Evolutionary conservation across 495 filamentous ascomycete genomes (phyloP).

Genomic region (Lindgomyces ingoldianus): DNA sequence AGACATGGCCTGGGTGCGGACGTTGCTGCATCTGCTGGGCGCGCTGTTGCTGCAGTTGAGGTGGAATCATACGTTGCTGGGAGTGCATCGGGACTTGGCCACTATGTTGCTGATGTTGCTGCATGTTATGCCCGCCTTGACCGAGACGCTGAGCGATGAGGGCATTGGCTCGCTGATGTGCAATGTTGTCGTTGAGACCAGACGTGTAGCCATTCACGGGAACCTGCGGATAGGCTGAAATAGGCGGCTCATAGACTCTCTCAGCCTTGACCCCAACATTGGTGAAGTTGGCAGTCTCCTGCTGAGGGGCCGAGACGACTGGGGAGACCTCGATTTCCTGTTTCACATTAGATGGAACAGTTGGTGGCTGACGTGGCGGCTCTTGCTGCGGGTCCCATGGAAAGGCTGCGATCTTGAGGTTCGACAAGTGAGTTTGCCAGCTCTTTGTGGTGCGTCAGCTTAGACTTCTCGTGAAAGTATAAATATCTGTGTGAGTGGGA

Average conservation of each 20-base stretch:
- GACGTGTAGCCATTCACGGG: constrained; percentile 47
- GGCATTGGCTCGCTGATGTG: constrained; percentile 64
- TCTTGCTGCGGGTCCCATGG: constrained; percentile 85
- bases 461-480: neutral
- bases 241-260: constrained; percentile 54
- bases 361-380: constrained; percentile 56
- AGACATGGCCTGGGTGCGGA: constrained; percentile 32
- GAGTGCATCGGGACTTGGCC: constrained; percentile 10
- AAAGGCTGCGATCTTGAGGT: constrained; percentile 78
- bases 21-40: constrained; percentile 42
- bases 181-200: constrained; percentile 52
- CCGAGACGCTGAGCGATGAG: constrained; percentile 55
- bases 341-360: constrained; percentile 62
- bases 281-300: constrained; percentile 39
- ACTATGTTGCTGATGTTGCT: constrained; percentile 19
- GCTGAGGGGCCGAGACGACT: constrained; percentile 31
- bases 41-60: constrained; percentile 45
- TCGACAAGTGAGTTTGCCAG: constrained; percentile 89
- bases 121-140: constrained; percentile 40
- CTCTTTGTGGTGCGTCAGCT: constrained; percentile 54
- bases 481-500: constrained; percentile 9
- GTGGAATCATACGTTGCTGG: constrained; percentile 20
- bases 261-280: constrained; percentile 72
- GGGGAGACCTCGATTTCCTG: constrained; percentile 45
- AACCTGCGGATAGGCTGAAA: constrained; percentile 27